phyloP scores from a whole-genome alignment of 352 stramenopile species.

The Pythium rishiriense region DNA sequence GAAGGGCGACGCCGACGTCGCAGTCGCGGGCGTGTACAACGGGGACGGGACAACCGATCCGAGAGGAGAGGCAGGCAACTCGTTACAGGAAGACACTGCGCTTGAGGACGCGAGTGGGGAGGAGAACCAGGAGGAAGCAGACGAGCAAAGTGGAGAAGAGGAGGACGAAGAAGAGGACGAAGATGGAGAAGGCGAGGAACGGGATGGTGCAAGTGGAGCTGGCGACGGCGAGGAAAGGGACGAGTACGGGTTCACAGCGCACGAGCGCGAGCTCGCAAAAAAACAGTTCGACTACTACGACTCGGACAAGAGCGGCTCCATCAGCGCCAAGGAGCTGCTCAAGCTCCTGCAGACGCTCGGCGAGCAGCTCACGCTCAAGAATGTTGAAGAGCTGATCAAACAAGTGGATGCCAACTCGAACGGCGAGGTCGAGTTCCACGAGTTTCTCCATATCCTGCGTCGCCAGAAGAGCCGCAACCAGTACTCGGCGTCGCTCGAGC shows the following conservation, averaged over 20 bases:
- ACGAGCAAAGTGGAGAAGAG: constrained; percentile 5
- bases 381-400: constrained; percentile 56
- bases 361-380: constrained; percentile 59
- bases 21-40: constrained; percentile 30
- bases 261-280: constrained; percentile 44
- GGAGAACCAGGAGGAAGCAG: neutral
- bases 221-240: constrained; percentile 25
- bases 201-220: constrained; percentile 21
- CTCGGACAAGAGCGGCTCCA: constrained; percentile 58
- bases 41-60: neutral
- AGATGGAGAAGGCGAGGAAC: constrained; percentile 6
- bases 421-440: constrained; percentile 69
- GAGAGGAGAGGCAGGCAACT: constrained; percentile 15
- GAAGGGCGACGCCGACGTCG: constrained; percentile 46
- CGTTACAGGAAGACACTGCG: neutral
- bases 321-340: constrained; percentile 57
- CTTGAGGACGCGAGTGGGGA: constrained; percentile 29
- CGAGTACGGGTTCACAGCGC: constrained; percentile 37
- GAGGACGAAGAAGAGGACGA: constrained; percentile 15
- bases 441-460: constrained; percentile 62
- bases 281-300: constrained; percentile 68
- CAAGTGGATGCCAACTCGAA: constrained; percentile 57
- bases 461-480: constrained; percentile 64
- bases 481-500: constrained; percentile 60
- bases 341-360: constrained; percentile 59